Evolutionary conservation across 768 basidiomycete species (phyloP).

Genomic region (Trichaptum fuscoviolaceum): DNA sequence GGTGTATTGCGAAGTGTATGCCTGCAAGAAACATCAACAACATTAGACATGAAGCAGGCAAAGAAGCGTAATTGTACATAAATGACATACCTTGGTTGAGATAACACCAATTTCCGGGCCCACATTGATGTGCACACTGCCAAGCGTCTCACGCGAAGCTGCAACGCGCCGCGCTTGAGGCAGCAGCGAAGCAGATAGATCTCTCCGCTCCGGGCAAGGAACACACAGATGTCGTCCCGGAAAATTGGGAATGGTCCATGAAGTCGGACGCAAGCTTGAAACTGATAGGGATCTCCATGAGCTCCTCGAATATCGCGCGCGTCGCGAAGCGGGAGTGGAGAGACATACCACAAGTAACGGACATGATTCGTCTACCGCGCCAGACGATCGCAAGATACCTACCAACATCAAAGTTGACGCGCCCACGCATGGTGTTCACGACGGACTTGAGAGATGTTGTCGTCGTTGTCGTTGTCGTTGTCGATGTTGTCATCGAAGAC

Average conservation of each 20-base stretch:
- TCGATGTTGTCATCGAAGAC: too few species aligned
- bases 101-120: conserved; percentile 99
- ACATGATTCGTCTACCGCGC: conserved; percentile 89
- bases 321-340: conserved; percentile 97
- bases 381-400: conserved; percentile 93
- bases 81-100: conserved; percentile 75
- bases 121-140: conserved; percentile 99
- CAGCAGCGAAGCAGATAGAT: conserved; percentile 95
- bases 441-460: too few species aligned
- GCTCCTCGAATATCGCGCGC: conserved; percentile 95
- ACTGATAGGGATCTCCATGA: conserved; percentile 97
- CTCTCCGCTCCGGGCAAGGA: conserved; percentile 96
- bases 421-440: conserved; percentile 99
- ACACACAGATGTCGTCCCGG: conserved; percentile 95
- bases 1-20: conserved; percentile 98
- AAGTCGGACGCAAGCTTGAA: conserved; percentile 98
- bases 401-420: conserved; percentile 95
- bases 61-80: not conserved
- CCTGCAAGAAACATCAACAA: conserved; percentile 36
- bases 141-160: conserved; percentile 96
- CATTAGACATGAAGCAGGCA: not conserved
- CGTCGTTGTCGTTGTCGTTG: too few species aligned
- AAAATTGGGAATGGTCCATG: conserved; percentile 97
- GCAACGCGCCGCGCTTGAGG: conserved; percentile 92
- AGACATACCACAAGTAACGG: conserved; percentile 95